Percentiles rank a stretch among this genome's conserved stretches.
phyloP scores from a whole-genome alignment of 2,329 filamentous ascomycete genomes.

The Paecilomyces fulvus region DNA sequence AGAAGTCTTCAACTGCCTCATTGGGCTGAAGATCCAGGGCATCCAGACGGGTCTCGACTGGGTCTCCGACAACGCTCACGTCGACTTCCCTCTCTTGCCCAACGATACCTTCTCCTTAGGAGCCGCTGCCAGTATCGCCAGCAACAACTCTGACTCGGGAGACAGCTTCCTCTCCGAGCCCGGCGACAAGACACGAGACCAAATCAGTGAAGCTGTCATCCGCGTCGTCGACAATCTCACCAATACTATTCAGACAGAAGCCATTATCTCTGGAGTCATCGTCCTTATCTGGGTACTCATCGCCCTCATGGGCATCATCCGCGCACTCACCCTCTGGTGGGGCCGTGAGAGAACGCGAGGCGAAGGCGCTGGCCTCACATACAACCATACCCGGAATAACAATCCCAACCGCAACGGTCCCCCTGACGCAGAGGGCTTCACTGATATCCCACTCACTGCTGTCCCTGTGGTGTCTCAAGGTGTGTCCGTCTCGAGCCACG shows the following conservation, averaged over 20 bases:
- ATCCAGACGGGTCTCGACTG: conserved; percentile 88
- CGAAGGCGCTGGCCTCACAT: conserved; percentile 44
- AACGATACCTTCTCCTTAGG: conserved; percentile 79
- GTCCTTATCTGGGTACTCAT: conserved; percentile 71
- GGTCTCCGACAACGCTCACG: conserved; percentile 78
- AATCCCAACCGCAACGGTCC: conserved; percentile 11
- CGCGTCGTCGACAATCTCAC: conserved; percentile 61
- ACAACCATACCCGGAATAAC: conserved; percentile 4
- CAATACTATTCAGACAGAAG: conserved; percentile 63
- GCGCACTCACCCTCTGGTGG: conserved; percentile 55
- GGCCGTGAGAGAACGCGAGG: conserved; percentile 51
- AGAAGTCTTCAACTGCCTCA: conserved; percentile 76
- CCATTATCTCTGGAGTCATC: conserved; percentile 67
- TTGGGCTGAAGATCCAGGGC: conserved; percentile 74
- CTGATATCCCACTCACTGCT: conserved; percentile 29
- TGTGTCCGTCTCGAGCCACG: conserved; percentile 3
- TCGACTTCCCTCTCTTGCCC: conserved; percentile 68
- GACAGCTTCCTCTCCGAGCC: conserved; percentile 71
- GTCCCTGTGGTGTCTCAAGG: conserved; percentile 11
- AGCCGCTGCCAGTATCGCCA: conserved; percentile 49
- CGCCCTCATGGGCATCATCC: conserved; percentile 62
- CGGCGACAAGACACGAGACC: conserved; percentile 64
- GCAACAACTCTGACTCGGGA: conserved; percentile 44
- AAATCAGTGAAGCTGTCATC: conserved; percentile 67
- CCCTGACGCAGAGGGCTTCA: conserved; percentile 21